A percentile compares a stretch with the other conserved stretches of the same genome.
Evolutionary conservation across 768 basidiomycete genomes (phyloP).

Genomic region (Cystobasidium tubakii): DNA sequence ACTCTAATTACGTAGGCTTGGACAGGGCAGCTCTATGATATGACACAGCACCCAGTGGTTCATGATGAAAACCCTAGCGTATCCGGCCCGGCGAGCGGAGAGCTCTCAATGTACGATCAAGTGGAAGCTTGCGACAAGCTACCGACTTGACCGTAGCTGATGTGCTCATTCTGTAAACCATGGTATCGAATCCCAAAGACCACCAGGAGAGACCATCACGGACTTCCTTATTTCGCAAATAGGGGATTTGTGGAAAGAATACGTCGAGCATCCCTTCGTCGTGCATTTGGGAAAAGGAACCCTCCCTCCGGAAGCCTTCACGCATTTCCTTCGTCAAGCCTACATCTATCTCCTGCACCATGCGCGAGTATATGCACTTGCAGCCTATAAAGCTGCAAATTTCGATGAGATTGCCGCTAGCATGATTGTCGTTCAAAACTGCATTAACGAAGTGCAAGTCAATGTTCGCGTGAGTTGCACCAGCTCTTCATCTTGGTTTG

Average conservation of each 20-base stretch:
- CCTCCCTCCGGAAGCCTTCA: constrained; percentile 60
- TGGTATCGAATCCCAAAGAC: too few relatives aligned
- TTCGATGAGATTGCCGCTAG: constrained; percentile 62
- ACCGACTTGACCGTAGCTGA: too few relatives aligned
- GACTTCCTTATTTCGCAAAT: constrained; percentile 49
- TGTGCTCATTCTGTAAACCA: too few relatives aligned
- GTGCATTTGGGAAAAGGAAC: constrained; percentile 66
- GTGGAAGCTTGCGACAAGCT: too few relatives aligned
- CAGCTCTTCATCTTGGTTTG: not conserved
- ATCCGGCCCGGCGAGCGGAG: too few relatives aligned
- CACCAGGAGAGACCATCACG: constrained; percentile 51
- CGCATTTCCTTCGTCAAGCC: constrained; percentile 77
- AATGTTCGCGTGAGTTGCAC: not conserved
- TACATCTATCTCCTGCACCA: constrained; percentile 67
- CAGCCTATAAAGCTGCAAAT: constrained; percentile 68
- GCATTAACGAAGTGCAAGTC: constrained; percentile 58
- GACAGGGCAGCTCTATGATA: too few relatives aligned
- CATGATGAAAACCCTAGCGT: too few relatives aligned
- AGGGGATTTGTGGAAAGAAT: constrained; percentile 61
- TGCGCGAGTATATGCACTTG: constrained; percentile 70
- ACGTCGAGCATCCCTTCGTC: constrained; percentile 80
- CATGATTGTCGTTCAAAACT: constrained; percentile 59
- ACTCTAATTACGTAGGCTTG: too few relatives aligned
- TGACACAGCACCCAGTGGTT: too few relatives aligned
- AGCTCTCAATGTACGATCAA: too few relatives aligned